phyloP scores from a whole-genome alignment of 2,329 filamentous ascomycete genomes.

The Ophiostoma montium region DNA sequence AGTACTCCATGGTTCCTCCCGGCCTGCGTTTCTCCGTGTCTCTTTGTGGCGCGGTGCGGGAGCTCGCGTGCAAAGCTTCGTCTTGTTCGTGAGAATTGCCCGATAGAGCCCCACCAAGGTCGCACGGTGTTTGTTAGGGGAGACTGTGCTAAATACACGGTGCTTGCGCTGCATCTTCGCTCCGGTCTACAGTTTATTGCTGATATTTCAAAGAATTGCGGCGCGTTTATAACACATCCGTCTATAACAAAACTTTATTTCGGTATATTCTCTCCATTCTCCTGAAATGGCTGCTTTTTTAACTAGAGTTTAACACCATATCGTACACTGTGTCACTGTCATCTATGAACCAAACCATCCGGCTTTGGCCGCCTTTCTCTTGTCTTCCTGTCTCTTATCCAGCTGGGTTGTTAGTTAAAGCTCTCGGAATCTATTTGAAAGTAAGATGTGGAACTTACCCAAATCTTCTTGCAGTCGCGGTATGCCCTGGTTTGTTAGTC shows the following conservation, averaged over 20 bases:
- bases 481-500: slow-evolving; percentile 51
- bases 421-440: not conserved
- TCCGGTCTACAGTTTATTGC: too few species aligned
- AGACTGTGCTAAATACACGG: too few species aligned
- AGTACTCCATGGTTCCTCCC: slow-evolving; percentile 13
- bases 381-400: slow-evolving; percentile 15
- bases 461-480: slow-evolving; percentile 85
- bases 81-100: not conserved
- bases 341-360: not conserved
- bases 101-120: not conserved
- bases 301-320: not conserved
- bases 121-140: not conserved
- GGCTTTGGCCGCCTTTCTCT: slow-evolving; percentile 4
- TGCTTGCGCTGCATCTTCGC: too few species aligned
- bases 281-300: too few species aligned
- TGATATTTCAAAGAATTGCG: too few species aligned
- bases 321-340: not conserved
- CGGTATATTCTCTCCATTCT: too few species aligned
- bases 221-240: too few species aligned
- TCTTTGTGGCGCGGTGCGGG: not conserved
- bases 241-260: too few species aligned
- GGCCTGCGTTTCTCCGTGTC: not conserved
- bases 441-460: slow-evolving; percentile 42
- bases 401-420: slow-evolving; percentile 12
- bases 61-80: not conserved